Percentiles rank a stretch among this genome's conserved stretches.
phyloP scores from a whole-genome alignment of 306 rosid species.

The Cercis canadensis region DNA sequence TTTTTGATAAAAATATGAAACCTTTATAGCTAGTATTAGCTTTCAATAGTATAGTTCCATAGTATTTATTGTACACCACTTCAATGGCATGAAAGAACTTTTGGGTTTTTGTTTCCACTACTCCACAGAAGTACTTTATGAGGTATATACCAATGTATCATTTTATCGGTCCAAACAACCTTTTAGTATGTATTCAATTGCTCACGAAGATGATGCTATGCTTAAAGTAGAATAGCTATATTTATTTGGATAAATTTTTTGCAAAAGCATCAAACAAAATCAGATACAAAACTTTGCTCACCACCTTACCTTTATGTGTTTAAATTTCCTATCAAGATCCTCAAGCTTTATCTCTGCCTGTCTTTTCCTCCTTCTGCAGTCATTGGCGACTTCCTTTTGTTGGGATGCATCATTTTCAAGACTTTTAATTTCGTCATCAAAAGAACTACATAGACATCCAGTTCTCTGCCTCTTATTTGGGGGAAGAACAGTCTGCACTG shows the following conservation, averaged over 20 bases:
- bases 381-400: slow-evolving; percentile 49
- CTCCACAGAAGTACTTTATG: neutral
- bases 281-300: slow-evolving; percentile 15
- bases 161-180: no score
- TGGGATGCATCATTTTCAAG: slow-evolving; percentile 46
- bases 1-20: no score
- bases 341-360: slow-evolving; percentile 62
- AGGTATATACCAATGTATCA: no score
- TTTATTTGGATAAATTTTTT: neutral
- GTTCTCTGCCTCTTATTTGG: slow-evolving; percentile 48
- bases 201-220: no score
- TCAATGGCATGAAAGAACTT: neutral
- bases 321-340: slow-evolving; percentile 47
- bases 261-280: neutral
- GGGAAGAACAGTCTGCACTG: slow-evolving; percentile 79
- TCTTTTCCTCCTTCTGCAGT: slow-evolving; percentile 58
- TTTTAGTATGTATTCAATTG: no score
- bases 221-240: neutral
- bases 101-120: neutral
- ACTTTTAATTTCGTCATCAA: slow-evolving; percentile 57
- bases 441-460: slow-evolving; percentile 75
- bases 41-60: neutral
- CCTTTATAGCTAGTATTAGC: neutral
- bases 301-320: slow-evolving; percentile 62
- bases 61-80: neutral